Conservation (phyloP, 306 rosid species). For the Prunus mongolica region DNA sequence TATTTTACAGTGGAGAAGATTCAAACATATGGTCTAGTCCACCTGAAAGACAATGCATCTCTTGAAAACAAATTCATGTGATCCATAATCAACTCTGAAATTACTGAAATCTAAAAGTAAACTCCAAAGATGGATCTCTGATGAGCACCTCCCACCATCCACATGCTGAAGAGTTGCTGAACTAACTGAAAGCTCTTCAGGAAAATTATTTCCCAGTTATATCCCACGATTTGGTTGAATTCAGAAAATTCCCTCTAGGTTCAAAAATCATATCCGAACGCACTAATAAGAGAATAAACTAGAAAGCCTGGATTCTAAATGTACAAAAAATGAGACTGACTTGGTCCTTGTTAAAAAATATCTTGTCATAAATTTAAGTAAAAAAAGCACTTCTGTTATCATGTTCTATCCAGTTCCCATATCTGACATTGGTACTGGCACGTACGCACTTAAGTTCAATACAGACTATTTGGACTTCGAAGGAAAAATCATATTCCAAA, state of each 20-base stretch:
- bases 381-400: background rate
- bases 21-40: background rate
- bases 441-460: background rate
- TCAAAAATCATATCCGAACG: background rate
- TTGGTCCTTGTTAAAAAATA: background rate
- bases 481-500: background rate
- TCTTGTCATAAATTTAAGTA: background rate
- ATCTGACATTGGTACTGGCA: background rate
- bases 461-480: background rate
- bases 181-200: too few relatives aligned
- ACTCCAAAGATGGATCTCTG: too few relatives aligned
- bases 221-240: background rate
- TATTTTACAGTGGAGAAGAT: background rate
- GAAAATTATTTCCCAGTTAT: too few relatives aligned
- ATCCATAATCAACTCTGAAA: too few relatives aligned
- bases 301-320: background rate
- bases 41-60: too few relatives aligned
- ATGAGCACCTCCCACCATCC: too few relatives aligned
- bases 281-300: background rate
- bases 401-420: background rate
- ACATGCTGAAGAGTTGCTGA: too few relatives aligned
- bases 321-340: background rate
- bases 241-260: background rate
- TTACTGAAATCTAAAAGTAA: too few relatives aligned
- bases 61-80: too few relatives aligned